These are phyloP conservation scores for Diaporthe citriasiana DNA, from an alignment of 2,329 filamentous ascomycete genomes.

Conservation along the genomic window DNA sequence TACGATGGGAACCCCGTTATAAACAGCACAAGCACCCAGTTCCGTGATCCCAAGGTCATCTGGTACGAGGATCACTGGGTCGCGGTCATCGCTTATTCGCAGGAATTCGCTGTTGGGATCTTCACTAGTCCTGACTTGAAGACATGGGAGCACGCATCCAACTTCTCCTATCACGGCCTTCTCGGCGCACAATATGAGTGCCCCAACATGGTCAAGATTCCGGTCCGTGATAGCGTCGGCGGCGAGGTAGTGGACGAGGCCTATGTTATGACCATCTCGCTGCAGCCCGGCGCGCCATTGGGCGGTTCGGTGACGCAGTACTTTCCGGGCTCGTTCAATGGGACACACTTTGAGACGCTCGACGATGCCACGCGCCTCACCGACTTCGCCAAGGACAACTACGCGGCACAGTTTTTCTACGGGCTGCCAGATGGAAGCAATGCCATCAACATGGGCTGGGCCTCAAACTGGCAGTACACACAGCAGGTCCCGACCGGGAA, in stretches of 20 bases:
- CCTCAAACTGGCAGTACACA: conserved; percentile 72
- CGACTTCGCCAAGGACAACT: conserved; percentile 67
- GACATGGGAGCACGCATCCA: conserved; percentile 70
- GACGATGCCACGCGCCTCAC: conserved; percentile 58
- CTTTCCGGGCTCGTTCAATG: conserved; percentile 73
- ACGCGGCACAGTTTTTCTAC: conserved; percentile 70
- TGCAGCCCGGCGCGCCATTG: conserved; percentile 70
- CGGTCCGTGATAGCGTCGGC: conserved; percentile 52
- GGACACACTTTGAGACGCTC: conserved; percentile 68
- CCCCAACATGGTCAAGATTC: conserved; percentile 72
- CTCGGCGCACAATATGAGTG: conserved; percentile 73
- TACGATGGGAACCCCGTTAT: conserved; percentile 74
- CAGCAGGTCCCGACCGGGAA: conserved; percentile 66
- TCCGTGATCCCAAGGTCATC: conserved; percentile 76
- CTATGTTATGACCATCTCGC: conserved; percentile 65
- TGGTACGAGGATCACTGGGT: conserved; percentile 71
- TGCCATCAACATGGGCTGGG: conserved; percentile 68
- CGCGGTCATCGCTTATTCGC: conserved; percentile 67
- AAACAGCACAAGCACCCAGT: conserved; percentile 65
- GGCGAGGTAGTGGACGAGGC: conserved; percentile 52
- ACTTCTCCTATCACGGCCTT: conserved; percentile 68
- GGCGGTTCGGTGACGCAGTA: conserved; percentile 70
- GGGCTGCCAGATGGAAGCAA: conserved; percentile 55
- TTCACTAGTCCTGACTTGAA: conserved; percentile 72
- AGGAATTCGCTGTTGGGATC: conserved; percentile 71